Evolutionary conservation across 176 grass and related monocot species (phyloP), one percentile per base, ranked within the genome.

Genomic region (Oryza officinalis): DNA sequence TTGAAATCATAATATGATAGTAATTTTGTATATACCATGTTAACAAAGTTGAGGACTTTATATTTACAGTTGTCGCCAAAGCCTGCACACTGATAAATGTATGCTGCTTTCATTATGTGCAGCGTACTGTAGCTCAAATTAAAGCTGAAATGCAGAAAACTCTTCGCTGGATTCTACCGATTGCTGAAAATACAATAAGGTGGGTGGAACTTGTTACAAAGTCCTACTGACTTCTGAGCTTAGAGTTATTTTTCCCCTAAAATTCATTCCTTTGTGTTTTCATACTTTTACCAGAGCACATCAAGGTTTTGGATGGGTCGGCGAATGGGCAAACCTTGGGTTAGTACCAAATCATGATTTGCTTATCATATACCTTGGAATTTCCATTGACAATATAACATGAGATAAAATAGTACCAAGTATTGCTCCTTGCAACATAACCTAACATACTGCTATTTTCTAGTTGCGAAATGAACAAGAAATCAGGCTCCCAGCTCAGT

Each of bases 271-370:
- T 61, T 61, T 61, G 57, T 2, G 2, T 82, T 74, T 73, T 76
- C 41, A 15, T 83, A 59, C 63, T 74, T 85, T 27, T 33, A 84
- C 59, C 91, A 98, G 96, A 85, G 87, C 91, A 23, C 96, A 98
- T 84, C 96, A 98, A 94, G 93, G 96, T 20, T 98, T 98, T 78
- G 96, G 93, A 83, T 96, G 96, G 93, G 96, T 98, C 6, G 96
- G 96, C 18, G 96, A 98, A 60, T 98, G 96, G 96, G 96, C 96
- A 59, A 98, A 90, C 72, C 57, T 96, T 15, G 91, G 93, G 96
- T 98, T 69, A 98, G 96, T 89, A 75, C 33, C n/a, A 80, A n/a
- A 66, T n/a, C 68, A 64, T 60, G 57, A 45, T 80, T 20, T 47
- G 10, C 52, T 74, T 44, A 37, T 33, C 4, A 33, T 8, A 9